Conservation (phyloP, 2,329 filamentous ascomycete species). For the Alternaria ethzedia region DNA sequence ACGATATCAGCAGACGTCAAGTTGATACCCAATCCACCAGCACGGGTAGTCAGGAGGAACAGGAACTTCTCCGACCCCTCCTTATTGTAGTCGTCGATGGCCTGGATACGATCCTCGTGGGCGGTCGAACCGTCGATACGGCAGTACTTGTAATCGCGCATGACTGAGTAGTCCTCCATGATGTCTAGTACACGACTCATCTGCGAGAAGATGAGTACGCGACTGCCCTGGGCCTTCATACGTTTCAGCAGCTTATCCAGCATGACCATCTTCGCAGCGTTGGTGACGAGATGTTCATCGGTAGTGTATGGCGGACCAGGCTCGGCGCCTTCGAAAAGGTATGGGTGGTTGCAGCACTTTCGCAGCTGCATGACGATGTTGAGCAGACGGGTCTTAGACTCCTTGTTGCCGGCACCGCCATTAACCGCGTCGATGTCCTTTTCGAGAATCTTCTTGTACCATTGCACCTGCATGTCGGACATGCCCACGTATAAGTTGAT, state of each 20-base stretch:
- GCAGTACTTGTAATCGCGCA: slow-evolving; percentile 93
- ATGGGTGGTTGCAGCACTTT: slow-evolving; percentile 98
- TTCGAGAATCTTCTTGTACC: slow-evolving; percentile 98
- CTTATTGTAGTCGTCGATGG: slow-evolving; percentile 98
- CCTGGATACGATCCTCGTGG: slow-evolving; percentile 95
- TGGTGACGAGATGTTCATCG: slow-evolving; percentile 92
- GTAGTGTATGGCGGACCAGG: slow-evolving; percentile 97
- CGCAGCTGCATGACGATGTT: slow-evolving; percentile 99
- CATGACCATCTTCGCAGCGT: slow-evolving; percentile 96
- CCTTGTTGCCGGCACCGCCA: slow-evolving; percentile 91
- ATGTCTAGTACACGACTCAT: slow-evolving; percentile 98
- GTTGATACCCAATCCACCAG: slow-evolving; percentile 96
- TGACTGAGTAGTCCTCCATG: slow-evolving; percentile 96
- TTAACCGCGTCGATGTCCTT: slow-evolving; percentile 99
- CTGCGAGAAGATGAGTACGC: slow-evolving; percentile 98
- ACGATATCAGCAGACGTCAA: slow-evolving; percentile 95
- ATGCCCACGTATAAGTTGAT: slow-evolving; percentile 96
- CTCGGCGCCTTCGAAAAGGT: slow-evolving; percentile 96
- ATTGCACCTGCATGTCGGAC: slow-evolving; percentile 99
- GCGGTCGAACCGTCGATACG: slow-evolving; percentile 96
- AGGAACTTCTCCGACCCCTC: slow-evolving; percentile 87
- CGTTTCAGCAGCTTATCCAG: slow-evolving; percentile 88
- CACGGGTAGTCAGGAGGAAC: slow-evolving; percentile 92
- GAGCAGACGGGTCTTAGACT: slow-evolving; percentile 94
- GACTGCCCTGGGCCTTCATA: slow-evolving; percentile 83